These are phyloP conservation scores for Penicillium angulare DNA, from an alignment of 495 filamentous ascomycete species.

Conservation along the genomic window DNA sequence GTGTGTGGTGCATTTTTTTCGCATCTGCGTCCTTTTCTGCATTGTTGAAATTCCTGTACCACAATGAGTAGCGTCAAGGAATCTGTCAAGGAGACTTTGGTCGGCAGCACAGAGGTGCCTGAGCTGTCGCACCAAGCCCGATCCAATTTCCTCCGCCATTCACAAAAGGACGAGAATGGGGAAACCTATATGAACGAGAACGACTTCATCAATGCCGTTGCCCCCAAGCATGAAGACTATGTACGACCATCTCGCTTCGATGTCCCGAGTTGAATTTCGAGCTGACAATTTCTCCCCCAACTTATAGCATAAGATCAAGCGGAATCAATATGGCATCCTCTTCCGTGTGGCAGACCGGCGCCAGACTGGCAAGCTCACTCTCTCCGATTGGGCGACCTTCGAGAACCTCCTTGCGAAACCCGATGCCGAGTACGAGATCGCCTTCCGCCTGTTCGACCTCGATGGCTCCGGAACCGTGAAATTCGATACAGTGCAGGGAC, in stretches of 20 bases:
- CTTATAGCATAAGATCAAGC: conserved; percentile 89
- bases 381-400: conserved; percentile 88
- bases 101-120: conserved; percentile 62
- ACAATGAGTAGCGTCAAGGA: conserved; percentile 61
- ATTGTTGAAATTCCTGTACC: conserved; percentile 16
- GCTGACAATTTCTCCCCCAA: too few relatives aligned
- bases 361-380: conserved; percentile 64
- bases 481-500: conserved; percentile 75
- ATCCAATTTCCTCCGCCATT: conserved; percentile 72
- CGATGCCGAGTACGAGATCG: conserved; percentile 98
- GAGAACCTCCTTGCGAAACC: conserved; percentile 91
- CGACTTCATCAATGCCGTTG: conserved; percentile 87
- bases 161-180: conserved; percentile 71
- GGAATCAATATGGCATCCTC: conserved; percentile 89
- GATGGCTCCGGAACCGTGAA: conserved; percentile 79
- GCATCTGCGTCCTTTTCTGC: conserved; percentile 3
- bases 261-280: too few relatives aligned
- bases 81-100: conserved; percentile 71
- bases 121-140: conserved; percentile 68
- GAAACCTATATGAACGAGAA: conserved; percentile 78
- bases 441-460: conserved; percentile 91
- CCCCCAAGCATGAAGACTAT: conserved; percentile 84
- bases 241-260: conserved; percentile 52
- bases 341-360: conserved; percentile 85
- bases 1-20: conserved; percentile 16